Base-by-base conservation (phyloP, 768 basidiomycete genomes). In the Leucosporidium yakuticum region DNA sequence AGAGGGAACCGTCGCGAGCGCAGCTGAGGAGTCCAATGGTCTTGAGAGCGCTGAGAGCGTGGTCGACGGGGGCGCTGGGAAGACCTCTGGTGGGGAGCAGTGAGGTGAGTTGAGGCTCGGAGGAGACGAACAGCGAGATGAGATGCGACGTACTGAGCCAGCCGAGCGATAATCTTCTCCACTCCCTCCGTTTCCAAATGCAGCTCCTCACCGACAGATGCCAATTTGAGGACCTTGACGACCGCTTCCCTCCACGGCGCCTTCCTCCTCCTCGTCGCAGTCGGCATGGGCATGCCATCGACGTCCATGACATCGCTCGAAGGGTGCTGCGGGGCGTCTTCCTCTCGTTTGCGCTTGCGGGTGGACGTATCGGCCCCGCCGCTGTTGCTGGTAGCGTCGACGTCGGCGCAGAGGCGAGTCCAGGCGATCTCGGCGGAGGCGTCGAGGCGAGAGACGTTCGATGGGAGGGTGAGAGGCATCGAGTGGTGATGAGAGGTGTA, bases 241-340 rank as follows among this genome's bases (percentile, higher is more conserved):
- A 66, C 68, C 32, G 48, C 53, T n/a, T 73, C 68, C 31, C 49
- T 64, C 68, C 58, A 61, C 4, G 48, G 39, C 23, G 47, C 31
- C 1, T 39, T 53, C 21, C 20, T n/a, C 50, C 65, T 49, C 55
- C 63, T 64, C 49, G 54, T 31, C 17, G 29, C 58, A 1, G 50
- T 56, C 6, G 61, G 57, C 32, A 62, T 36, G 0, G 39, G 29
- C 23, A 62, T 29, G 2, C 62, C 67, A 31, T 68, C 67, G n/a
- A 57, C 23, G 20, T 63, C 70, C 64, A 57, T 62, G 19, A 23
- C 60, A 50, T 69, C 71, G 55, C 65, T 69, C 48, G 64, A 51
- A 3, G 71, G 65, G 7, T 58, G 36, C 11, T 12, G 31, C 2
- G 29, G 63, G 36, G 20, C 8, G 17, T 44, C 5, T 0, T 63